These are phyloP conservation scores for Dissophora ornata DNA, from an alignment of 192 early-diverging fungal species.

Conservation along the genomic window DNA sequence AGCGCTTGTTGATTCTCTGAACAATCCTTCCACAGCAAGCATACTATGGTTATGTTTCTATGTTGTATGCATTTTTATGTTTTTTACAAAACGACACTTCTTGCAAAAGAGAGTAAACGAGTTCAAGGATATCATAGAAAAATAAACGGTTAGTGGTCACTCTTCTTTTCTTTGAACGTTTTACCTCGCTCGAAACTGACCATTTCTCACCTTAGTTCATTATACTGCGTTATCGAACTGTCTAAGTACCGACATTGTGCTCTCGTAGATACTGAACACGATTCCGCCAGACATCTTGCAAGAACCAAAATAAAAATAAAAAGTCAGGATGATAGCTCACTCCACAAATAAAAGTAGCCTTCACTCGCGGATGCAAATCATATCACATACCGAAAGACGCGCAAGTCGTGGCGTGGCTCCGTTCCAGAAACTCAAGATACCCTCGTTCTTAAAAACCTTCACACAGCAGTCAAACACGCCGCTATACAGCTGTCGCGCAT, in stretches of 20 bases:
- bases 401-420: slow-evolving; percentile 92
- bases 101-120: too few species aligned
- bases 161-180: too few species aligned
- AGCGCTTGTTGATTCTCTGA: too few species aligned
- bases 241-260: slow-evolving; percentile 55
- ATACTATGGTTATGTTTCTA: too few species aligned
- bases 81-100: too few species aligned
- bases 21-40: too few species aligned
- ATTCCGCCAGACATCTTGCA: slow-evolving; percentile 85
- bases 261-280: slow-evolving; percentile 87
- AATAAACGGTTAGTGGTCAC: too few species aligned
- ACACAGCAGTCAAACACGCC: slow-evolving; percentile 79
- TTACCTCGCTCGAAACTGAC: too few species aligned
- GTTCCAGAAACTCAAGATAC: slow-evolving; percentile 91
- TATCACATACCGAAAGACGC: slow-evolving; percentile 32
- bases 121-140: too few species aligned
- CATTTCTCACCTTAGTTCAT: too few species aligned
- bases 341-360: not conserved
- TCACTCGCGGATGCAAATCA: not conserved
- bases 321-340: not conserved
- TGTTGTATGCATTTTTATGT: too few species aligned
- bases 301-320: not conserved
- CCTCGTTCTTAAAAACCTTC: slow-evolving; percentile 80
- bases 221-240: slow-evolving; percentile 20
- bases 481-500: slow-evolving; percentile 74